Evolutionary conservation across 257 asterid genomes (phyloP).

Genomic region (Nemophila menziesii): DNA sequence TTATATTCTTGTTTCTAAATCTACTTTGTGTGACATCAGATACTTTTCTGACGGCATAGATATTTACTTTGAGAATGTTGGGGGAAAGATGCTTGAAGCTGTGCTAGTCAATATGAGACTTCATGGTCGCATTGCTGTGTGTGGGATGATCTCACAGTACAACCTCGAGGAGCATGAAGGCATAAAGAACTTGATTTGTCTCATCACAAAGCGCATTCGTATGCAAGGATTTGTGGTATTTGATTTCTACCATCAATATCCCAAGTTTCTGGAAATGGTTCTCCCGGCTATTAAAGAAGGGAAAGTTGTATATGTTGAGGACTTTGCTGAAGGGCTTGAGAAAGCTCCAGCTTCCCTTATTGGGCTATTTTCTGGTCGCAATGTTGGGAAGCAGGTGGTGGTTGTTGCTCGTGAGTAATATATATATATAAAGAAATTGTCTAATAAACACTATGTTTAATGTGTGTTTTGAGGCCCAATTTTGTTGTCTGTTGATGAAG

Average conservation of each 20-base stretch:
- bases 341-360: slow-evolving; percentile 22
- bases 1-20: neutral
- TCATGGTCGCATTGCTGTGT: slow-evolving; percentile 25
- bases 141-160: slow-evolving; percentile 48
- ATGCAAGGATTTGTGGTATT: slow-evolving; percentile 29
- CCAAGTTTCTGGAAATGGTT: slow-evolving; percentile 22
- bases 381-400: slow-evolving; percentile 40
- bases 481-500: neutral
- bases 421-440: too few species aligned
- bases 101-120: slow-evolving; percentile 33
- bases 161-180: slow-evolving; percentile 21
- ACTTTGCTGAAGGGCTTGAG: slow-evolving; percentile 31
- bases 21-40: slow-evolving; percentile 9
- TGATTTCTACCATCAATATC: slow-evolving; percentile 22
- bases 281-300: slow-evolving; percentile 26
- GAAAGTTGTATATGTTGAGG: slow-evolving; percentile 26
- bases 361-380: slow-evolving; percentile 29
- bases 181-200: slow-evolving; percentile 16
- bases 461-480: neutral
- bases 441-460: too few species aligned
- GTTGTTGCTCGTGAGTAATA: slow-evolving; percentile 16
- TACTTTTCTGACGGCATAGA: slow-evolving; percentile 35
- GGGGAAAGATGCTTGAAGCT: slow-evolving; percentile 42
- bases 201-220: slow-evolving; percentile 17
- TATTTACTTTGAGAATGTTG: slow-evolving; percentile 45